Base-by-base conservation (phyloP, 225 moss, liverwort and hornwort genomes). In the Antitrichia curtipendula region DNA sequence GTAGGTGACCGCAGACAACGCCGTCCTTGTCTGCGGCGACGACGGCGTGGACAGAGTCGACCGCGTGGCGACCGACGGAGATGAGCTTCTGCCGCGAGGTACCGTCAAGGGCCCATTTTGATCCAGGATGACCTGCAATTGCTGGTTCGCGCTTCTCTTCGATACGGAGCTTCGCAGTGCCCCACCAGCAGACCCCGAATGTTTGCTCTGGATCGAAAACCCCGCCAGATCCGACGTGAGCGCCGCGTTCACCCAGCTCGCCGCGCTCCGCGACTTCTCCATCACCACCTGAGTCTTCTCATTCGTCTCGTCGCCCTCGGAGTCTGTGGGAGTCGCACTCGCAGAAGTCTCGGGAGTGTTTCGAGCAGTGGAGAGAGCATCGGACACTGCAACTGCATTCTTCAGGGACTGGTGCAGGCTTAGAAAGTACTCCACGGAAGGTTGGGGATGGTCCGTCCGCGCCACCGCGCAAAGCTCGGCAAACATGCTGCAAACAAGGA, bases 361-460 rank as follows among this genome's bases (percentile, higher is more conserved):
- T 47, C 95, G 91, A 19, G 91, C 92, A 49, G 91, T 94, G 11
- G 92, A 95, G 36, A 99, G 91, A 12, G 98, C 97, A 87, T 99
- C 94, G 7, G 95, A 96, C 28, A 99, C 96, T 57, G 91, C 88
- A 64, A 95, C 89, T 38, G 95, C 95, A 61, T 96, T 93, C 75
- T 94, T 95, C 23, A 99, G 91, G 38, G 95, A 93, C 53, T 97
- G 98, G 85, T 95, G 94, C 54, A 99, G 92, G 58, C 78, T 89
- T 53, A 99, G 88, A 66, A 99, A 99, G 53, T 96, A 94, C 89
- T 99, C 98, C 87, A 99, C 98, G 40, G 95, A 96, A 23, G 94
- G 93, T 69, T 97, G 97, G 16, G 98, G 98, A 45, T 95, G 92
- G 70, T 97, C 97, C 11, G 94, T 93, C 86, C 96, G 94, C 54